phyloP scores from a whole-genome alignment of 2,329 filamentous ascomycete genomes.

The Claviceps capensis region DNA sequence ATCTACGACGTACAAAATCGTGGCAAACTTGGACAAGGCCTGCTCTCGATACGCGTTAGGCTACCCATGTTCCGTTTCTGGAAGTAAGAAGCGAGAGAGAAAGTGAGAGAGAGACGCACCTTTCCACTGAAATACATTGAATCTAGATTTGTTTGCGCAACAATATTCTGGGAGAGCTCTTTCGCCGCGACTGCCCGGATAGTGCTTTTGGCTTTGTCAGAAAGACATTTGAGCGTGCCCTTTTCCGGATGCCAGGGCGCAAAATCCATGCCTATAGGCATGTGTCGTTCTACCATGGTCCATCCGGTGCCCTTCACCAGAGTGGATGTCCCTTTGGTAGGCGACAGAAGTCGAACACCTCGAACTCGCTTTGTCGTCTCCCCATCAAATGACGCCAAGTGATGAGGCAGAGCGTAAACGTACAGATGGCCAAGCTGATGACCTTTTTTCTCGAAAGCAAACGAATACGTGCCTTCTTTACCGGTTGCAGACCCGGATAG shows the following conservation, averaged over 20 bases:
- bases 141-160: constrained; percentile 56
- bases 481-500: constrained; percentile 50
- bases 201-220: constrained; percentile 37
- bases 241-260: constrained; percentile 56
- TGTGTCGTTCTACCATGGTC: constrained; percentile 61
- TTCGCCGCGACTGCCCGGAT: constrained; percentile 51
- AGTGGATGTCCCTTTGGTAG: constrained; percentile 71
- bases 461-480: constrained; percentile 53
- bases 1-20: constrained; percentile 49
- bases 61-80: not conserved
- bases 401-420: constrained; percentile 85
- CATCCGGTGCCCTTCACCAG: constrained; percentile 60
- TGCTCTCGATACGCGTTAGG: constrained; percentile 12
- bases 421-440: constrained; percentile 45
- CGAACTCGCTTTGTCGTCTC: constrained; percentile 35
- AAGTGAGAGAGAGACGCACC: constrained; percentile 24
- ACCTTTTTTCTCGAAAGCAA: constrained; percentile 62
- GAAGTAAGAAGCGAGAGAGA: not conserved
- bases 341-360: constrained; percentile 55
- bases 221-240: constrained; percentile 32
- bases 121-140: constrained; percentile 94
- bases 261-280: constrained; percentile 65
- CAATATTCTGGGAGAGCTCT: constrained; percentile 67
- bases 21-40: constrained; percentile 64
- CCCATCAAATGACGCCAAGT: constrained; percentile 59